phyloP scores from a whole-genome alignment of 2,329 filamentous ascomycete genomes.

The Domatiomyces globalis region DNA sequence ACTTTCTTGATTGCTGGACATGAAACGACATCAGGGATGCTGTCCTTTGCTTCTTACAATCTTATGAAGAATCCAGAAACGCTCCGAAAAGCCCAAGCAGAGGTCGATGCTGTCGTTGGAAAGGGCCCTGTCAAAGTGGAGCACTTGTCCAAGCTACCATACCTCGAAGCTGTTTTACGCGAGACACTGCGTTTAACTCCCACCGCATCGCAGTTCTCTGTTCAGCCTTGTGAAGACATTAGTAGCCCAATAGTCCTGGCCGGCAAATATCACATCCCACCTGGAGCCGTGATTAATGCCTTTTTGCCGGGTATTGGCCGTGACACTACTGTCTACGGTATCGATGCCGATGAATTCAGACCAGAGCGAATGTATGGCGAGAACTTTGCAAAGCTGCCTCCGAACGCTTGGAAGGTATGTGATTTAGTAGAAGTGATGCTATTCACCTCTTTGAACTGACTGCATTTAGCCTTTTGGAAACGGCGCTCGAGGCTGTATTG shows the following conservation, averaged over 20 bases:
- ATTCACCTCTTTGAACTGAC: conserved; percentile 20
- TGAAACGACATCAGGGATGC: conserved; percentile 54
- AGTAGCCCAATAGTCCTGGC: conserved; percentile 23
- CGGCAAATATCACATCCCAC: conserved; percentile 48
- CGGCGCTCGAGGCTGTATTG: conserved; percentile 56
- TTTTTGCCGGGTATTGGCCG: conserved; percentile 43
- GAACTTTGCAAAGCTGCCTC: conserved; percentile 50
- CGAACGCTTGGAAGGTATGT: conserved; percentile 45
- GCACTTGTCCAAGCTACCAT: conserved; percentile 50
- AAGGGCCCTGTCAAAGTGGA: conserved; percentile 37
- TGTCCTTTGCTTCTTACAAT: conserved; percentile 52
- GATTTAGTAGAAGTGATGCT: background rate
- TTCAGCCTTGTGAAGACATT: conserved; percentile 30
- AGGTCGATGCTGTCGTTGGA: conserved; percentile 52
- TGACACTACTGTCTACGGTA: conserved; percentile 51
- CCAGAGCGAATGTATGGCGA: conserved; percentile 62
- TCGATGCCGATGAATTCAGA: conserved; percentile 50
- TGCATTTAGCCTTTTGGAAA: conserved; percentile 51
- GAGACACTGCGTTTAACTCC: conserved; percentile 52
- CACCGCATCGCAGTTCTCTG: conserved; percentile 44
- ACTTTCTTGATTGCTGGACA: conserved; percentile 48
- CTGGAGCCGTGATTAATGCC: conserved; percentile 36
- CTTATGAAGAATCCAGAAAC: conserved; percentile 49
- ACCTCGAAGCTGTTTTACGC: conserved; percentile 50
- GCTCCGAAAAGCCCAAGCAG: conserved; percentile 48